Evolutionary conservation across 352 stramenopile genomes (phyloP), one percentile per base, ranked within the genome.

Genomic region (Blastocystis sp.): DNA sequence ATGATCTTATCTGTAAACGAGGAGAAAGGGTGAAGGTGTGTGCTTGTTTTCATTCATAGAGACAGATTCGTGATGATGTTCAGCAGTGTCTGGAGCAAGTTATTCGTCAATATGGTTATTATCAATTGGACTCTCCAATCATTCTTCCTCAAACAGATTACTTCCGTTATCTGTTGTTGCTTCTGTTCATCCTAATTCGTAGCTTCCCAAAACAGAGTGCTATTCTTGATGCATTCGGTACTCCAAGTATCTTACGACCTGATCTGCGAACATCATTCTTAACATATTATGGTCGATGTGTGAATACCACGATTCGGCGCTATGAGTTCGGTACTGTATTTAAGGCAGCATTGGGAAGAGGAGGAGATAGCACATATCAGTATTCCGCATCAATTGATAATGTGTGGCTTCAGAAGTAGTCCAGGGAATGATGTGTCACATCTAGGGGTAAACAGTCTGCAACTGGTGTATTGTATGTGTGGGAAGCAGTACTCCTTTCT

Each of bases 251-350:
- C 12, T 14, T 75, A 5, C 65, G 65, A 11, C 12, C 35, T 16
- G 65, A 75, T 46, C 65, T 75, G 12, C 65, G 65, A 16, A 75
- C 35, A 4, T 51, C 24, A 19, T 75, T 75, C 39, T 43, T 75
- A 4, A 29, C 65, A n/a, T 75, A 75, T 43, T 52, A 52, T 27
- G 24, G 19, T 14, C 65, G 65, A 9, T 32, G 12, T 19, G 14
- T 46, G 14, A 75, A 75, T 43, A 75, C 65, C 19, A 19, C 12
- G 14, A 46, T 75, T 16, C 65, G 65, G 21, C 65, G 65, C 32
- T 75, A 56, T 27, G 65, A 75, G 39, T 56, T 75, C 65, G 65
- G 65, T 16, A 51, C 29, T n/a, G 65, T 75, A 7, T 51, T 54
- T 11, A 24, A 29, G 12, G 12, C 37, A 75, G 16, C 12, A 51